Evolutionary conservation across 2,329 filamentous ascomycete genomes (phyloP).

Genomic region (Pseudohalonectria lignicola): DNA sequence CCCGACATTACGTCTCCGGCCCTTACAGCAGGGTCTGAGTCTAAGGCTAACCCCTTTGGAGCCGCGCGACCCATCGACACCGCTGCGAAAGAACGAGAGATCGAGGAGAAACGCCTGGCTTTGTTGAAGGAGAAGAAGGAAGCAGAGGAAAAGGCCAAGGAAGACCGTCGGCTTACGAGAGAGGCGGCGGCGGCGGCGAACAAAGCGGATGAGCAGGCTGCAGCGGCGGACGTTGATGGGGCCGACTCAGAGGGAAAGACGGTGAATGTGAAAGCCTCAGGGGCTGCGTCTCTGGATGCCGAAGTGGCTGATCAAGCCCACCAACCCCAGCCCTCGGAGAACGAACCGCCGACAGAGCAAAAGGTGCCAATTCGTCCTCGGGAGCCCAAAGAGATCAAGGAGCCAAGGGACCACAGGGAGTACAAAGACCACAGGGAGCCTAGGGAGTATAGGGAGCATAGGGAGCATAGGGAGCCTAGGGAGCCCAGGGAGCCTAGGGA

Average conservation of each 20-base stretch:
- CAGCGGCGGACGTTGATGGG: conserved; percentile 12
- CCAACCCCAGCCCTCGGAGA: conserved; percentile 14
- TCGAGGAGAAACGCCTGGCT: conserved; percentile 77
- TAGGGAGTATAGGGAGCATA: conserved; percentile 22
- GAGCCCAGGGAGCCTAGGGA: conserved; percentile 16
- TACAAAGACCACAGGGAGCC: conserved; percentile 20
- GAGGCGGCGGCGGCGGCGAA: conserved; percentile 47
- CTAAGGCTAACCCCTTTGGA: conserved; percentile 89
- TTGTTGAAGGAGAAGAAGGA: conserved; percentile 74
- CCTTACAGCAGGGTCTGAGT: conserved; percentile 38
- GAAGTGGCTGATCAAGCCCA: conserved; percentile 16
- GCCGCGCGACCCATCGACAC: conserved; percentile 92
- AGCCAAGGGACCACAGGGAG: conserved; percentile 23
- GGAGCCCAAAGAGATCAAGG: conserved; percentile 14
- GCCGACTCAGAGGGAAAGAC: conserved; percentile 17
- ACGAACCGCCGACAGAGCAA: conserved; percentile 27
- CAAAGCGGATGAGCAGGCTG: conserved; percentile 19
- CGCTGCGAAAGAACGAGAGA: conserved; percentile 73
- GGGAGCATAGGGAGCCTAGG: conserved; percentile 14
- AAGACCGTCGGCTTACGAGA: conserved; percentile 55
- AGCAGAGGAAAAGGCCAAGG: conserved; percentile 75
- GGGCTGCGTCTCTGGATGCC: conserved; percentile 20
- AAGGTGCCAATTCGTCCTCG: conserved; percentile 28
- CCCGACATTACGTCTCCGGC: conserved; percentile 39
- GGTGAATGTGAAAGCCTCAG: conserved; percentile 17